These are phyloP conservation scores for Phaeosphaeria sp. DNA, from an alignment of 2,329 filamentous ascomycete genomes.

Conservation along the genomic window DNA sequence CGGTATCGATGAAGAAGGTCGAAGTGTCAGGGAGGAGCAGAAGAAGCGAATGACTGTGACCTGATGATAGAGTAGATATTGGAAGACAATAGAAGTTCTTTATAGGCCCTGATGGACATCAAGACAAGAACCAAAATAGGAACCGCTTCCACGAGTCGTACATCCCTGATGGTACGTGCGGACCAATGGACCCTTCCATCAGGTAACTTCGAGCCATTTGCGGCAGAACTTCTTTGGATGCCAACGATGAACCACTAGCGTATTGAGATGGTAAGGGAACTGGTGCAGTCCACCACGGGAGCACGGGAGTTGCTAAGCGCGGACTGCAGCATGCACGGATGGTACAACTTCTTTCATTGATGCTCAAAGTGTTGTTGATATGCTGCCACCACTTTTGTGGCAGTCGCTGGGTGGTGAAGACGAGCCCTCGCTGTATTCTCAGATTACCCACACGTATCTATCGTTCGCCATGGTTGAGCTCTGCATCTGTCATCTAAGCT, in stretches of 20 bases:
- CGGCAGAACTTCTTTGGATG: constrained; percentile 12
- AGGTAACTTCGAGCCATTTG: neutral
- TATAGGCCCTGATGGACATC: constrained; percentile 25
- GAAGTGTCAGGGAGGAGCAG: constrained; percentile 2
- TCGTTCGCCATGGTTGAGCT: neutral
- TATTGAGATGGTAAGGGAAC: constrained; percentile 23
- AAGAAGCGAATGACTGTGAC: constrained; percentile 18
- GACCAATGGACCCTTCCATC: constrained; percentile 12
- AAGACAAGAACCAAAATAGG: constrained; percentile 19
- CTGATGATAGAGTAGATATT: constrained; percentile 9
- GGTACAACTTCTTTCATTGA: constrained; percentile 4
- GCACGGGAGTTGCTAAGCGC: constrained; percentile 18
- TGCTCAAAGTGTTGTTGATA: constrained; percentile 2
- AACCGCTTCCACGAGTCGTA: constrained; percentile 14
- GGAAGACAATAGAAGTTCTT: constrained; percentile 14
- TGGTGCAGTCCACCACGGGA: constrained; percentile 21
- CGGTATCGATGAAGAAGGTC: constrained; percentile 15
- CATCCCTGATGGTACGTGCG: constrained; percentile 1
- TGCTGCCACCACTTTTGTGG: neutral
- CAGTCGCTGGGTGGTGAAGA: neutral
- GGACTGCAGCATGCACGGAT: constrained; percentile 1
- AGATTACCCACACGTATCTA: neutral
- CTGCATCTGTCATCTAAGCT: neutral
- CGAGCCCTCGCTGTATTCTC: neutral
- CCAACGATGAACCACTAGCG: constrained; percentile 19